Conservation (phyloP, 1,284 basidiomycete genomes). For the Rhodotorula sp. region DNA sequence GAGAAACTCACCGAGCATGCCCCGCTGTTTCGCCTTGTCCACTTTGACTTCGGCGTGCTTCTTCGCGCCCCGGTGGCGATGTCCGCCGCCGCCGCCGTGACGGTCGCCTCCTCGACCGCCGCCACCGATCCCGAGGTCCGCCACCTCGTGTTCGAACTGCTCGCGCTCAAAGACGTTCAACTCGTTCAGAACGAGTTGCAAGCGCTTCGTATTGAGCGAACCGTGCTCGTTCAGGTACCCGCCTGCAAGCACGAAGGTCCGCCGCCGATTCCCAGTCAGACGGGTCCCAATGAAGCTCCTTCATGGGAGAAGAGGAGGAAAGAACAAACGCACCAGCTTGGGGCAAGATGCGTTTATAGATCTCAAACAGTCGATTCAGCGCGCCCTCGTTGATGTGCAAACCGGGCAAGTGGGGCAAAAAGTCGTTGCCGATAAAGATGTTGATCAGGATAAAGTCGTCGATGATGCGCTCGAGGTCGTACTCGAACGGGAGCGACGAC, state of each 20-base stretch:
- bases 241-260: conserved; percentile 53
- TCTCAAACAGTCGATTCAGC: conserved; percentile 83
- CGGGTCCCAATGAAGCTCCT: not conserved
- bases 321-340: conserved; percentile 58
- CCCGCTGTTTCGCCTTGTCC: conserved; percentile 42
- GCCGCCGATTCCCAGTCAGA: no score
- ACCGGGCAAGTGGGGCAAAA: conserved; percentile 92
- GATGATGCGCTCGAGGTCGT: conserved; percentile 87
- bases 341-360: conserved; percentile 90
- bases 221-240: conserved; percentile 94
- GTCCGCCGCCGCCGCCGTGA: conserved; percentile 40
- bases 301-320: not conserved
- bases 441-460: conserved; percentile 97
- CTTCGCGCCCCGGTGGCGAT: not conserved
- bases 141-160: conserved; percentile 84
- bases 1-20: conserved; percentile 28
- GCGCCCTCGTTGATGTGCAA: conserved; percentile 98
- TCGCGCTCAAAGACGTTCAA: conserved; percentile 84
- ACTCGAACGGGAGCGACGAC: conserved; percentile 61
- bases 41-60: conserved; percentile 56
- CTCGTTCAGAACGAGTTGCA: conserved; percentile 85
- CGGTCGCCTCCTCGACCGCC: not conserved
- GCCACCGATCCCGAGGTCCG: conserved; percentile 63
- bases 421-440: conserved; percentile 96
- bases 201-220: conserved; percentile 70